phyloP scores from a whole-genome alignment of 345 rosid species.

The Aquilaria malaccensis region DNA sequence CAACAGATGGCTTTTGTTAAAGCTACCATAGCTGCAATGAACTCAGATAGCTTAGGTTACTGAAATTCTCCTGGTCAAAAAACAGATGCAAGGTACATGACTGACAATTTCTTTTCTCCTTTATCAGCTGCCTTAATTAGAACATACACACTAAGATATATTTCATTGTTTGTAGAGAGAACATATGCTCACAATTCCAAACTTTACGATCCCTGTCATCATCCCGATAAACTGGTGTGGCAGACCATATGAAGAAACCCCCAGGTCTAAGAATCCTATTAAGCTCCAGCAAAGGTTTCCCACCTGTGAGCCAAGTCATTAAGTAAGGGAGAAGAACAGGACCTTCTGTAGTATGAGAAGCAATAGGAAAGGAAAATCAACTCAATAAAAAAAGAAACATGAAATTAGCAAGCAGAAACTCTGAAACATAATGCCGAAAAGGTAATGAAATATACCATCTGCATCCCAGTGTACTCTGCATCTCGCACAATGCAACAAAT shows the following conservation, averaged over 20 bases:
- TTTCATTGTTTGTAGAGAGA: not conserved
- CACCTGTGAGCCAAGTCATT: constrained; percentile 44
- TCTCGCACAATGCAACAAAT: constrained; percentile 89
- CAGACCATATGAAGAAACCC: constrained; percentile 94
- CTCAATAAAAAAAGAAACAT: not conserved
- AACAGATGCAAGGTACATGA: not conserved
- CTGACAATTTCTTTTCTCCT: too few relatives aligned
- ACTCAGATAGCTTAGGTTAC: not conserved
- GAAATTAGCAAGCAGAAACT: constrained; percentile 3
- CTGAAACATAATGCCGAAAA: not conserved
- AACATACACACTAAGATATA: not conserved
- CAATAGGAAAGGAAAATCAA: not conserved
- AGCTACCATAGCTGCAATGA: constrained; percentile 65
- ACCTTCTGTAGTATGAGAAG: too few relatives aligned
- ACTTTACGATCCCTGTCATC: constrained; percentile 56
- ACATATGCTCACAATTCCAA: constrained; percentile 42
- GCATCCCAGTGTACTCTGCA: constrained; percentile 99
- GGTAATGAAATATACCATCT: constrained; percentile 37
- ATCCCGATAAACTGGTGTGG: constrained; percentile 76
- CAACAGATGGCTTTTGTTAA: constrained; percentile 81
- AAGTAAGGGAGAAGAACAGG: too few relatives aligned
- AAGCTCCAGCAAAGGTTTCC: constrained; percentile 86
- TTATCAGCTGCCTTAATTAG: too few relatives aligned
- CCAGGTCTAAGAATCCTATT: constrained; percentile 93
- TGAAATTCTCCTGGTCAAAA: not conserved